Evolutionary conservation across 768 basidiomycete species (phyloP), one percentile per base, ranked within the genome.

Genomic region (Pleurotus salmoneostramineus): DNA sequence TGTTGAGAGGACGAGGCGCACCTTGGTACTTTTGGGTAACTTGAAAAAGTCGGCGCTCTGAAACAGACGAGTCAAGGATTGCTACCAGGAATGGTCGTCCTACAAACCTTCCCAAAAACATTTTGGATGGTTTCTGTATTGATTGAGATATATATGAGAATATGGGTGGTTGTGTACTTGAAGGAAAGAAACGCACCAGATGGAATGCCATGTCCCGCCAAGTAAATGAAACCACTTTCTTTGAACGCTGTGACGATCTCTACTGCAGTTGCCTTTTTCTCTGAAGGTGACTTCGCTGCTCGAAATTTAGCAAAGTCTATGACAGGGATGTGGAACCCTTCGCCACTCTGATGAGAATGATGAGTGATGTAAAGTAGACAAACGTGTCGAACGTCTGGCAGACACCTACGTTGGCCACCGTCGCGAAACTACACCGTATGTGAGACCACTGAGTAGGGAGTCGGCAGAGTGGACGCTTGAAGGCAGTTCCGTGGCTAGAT

Each of bases 31-130:
- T 45, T 70, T 64, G 4, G 91, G 83, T 56, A 94, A 69, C 33
- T 67, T 64, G 63, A 95, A 95, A 75, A 94, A 93, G 46, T 83
- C 78, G 11, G 81, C 83, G 64, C 90, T 93, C 92, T 94, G 49
- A n/a, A 34, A 58, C 31, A 56, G 48, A n/a, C 59, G 14, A 27
- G 21, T 27, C 21, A 27, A 27, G 21, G 21, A 27, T 27, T 27
- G 21, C 21, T 27, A 27, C 21, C 21, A 27, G 21, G 21, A 27
- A 27, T 27, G 21, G 21, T 27, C 21, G 21, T 27, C 21, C 21
- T 27, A 27, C 21, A 27, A 27, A 87, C 92, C 84, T 90, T 85
- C 40, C 71, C 64, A 64, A 91, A 94, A 2, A 83, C 83, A 44
- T 75, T 72, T 63, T 82, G 68, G 8, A 94, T 79, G 11, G 77